These are phyloP conservation scores for Lasiosphaeria ovina DNA, from an alignment of 495 filamentous ascomycete genomes.

Conservation along the genomic window DNA sequence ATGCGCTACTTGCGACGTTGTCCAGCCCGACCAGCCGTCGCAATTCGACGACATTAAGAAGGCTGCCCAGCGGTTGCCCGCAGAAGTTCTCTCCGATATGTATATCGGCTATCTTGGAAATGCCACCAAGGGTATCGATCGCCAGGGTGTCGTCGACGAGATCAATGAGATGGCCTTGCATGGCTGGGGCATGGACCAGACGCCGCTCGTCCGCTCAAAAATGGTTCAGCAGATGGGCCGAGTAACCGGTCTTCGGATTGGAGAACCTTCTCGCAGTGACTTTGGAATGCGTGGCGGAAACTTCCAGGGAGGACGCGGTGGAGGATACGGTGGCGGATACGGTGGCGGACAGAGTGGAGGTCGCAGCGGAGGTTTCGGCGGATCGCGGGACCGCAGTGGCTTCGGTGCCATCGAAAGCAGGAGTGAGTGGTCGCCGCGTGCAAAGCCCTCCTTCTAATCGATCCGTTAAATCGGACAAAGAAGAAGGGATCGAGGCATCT, in stretches of 20 bases:
- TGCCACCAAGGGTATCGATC: conserved; percentile 33
- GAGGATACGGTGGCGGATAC: background rate
- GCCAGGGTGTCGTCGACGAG: conserved; percentile 42
- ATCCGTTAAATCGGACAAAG: too few species aligned
- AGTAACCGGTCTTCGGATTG: conserved; percentile 41
- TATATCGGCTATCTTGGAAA: conserved; percentile 55
- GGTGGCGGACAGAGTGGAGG: background rate
- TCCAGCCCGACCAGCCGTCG: conserved; percentile 34
- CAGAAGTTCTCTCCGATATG: conserved; percentile 29
- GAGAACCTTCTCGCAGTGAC: conserved; percentile 8
- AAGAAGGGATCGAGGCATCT: too few species aligned
- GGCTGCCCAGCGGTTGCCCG: conserved; percentile 30
- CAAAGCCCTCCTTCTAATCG: too few species aligned
- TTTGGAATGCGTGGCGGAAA: conserved; percentile 23
- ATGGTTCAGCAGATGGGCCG: conserved; percentile 47
- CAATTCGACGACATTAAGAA: conserved; percentile 38
- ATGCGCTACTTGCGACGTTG: conserved; percentile 50
- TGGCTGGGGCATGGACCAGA: conserved; percentile 59
- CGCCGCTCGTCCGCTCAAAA: conserved; percentile 49
- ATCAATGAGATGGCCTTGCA: conserved; percentile 62
- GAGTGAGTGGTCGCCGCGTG: too few species aligned
- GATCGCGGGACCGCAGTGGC: too few species aligned
- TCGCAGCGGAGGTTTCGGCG: background rate
- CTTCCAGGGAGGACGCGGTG: conserved; percentile 3
- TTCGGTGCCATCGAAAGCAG: too few species aligned